Evolutionary conservation across 495 filamentous ascomycete species (phyloP).

Genomic region (Rhypophila decipiens): DNA sequence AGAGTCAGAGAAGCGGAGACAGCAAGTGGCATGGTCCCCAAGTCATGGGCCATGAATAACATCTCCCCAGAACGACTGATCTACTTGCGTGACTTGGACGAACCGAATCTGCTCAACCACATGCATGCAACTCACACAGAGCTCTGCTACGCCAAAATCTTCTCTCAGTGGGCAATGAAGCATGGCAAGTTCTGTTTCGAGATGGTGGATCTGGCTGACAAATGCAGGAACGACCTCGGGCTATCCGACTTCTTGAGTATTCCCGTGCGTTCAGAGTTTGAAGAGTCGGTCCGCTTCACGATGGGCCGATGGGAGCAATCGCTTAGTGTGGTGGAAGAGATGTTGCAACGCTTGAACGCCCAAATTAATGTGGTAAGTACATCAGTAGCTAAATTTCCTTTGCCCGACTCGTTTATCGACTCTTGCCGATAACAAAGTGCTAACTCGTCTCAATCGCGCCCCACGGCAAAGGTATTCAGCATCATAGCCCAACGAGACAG

Average conservation of each 20-base stretch:
- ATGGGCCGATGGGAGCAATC: neutral
- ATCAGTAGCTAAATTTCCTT: neutral
- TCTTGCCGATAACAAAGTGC: no score
- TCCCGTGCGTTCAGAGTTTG: neutral
- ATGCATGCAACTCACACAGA: neutral
- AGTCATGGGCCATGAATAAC: neutral
- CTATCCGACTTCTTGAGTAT: no score
- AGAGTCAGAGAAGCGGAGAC: neutral
- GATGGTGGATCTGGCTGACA: neutral
- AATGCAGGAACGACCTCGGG: neutral
- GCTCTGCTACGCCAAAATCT: neutral
- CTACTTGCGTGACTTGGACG: neutral
- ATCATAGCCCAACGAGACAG: neutral
- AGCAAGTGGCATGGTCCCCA: neutral
- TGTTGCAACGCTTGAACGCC: neutral
- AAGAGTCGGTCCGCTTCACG: neutral
- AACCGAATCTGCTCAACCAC: neutral
- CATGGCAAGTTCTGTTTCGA: neutral
- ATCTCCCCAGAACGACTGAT: neutral
- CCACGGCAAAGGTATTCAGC: neutral
- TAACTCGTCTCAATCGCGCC: no score
- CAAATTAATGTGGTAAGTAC: neutral
- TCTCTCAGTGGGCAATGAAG: neutral
- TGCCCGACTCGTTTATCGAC: no score
- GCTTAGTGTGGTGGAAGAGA: neutral